phyloP scores from a whole-genome alignment of 2,329 filamentous ascomycete species.

The Penicillium sclerotiorum region DNA sequence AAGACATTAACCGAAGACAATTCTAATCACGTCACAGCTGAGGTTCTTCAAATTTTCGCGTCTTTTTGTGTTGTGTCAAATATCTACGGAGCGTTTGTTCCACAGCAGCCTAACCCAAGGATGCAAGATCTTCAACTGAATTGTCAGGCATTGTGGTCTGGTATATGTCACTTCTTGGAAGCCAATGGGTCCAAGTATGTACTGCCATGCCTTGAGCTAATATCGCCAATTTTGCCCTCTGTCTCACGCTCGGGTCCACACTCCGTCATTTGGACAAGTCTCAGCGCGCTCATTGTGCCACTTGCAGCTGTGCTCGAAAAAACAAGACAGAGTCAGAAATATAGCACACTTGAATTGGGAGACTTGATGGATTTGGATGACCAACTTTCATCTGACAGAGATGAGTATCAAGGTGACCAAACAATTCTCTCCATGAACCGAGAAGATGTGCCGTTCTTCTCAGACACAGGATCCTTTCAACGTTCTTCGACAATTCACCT shows the following conservation, averaged over 20 bases:
- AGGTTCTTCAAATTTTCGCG: constrained; percentile 54
- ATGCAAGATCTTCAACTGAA: constrained; percentile 31
- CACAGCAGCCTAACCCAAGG: constrained; percentile 34
- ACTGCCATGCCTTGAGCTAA: constrained; percentile 34
- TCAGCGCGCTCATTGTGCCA: constrained; percentile 31
- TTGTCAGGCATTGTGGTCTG: constrained; percentile 36
- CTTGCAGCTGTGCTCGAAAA: constrained; percentile 36
- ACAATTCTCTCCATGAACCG: constrained; percentile 35
- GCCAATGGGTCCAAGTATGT: constrained; percentile 31
- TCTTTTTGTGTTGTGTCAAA: constrained; percentile 51
- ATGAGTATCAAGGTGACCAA: constrained; percentile 24
- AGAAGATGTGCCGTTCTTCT: constrained; percentile 32
- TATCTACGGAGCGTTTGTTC: constrained; percentile 40
- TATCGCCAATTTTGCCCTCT: constrained; percentile 37
- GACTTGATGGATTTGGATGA: constrained; percentile 51
- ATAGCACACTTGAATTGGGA: constrained; percentile 11
- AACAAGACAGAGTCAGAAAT: constrained; percentile 26
- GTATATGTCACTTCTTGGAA: constrained; percentile 37
- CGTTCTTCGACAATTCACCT: constrained; percentile 39
- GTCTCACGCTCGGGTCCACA: constrained; percentile 19
- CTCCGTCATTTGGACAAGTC: constrained; percentile 23
- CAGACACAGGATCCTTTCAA: constrained; percentile 39
- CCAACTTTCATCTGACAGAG: constrained; percentile 32
- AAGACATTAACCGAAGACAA: constrained; percentile 44
- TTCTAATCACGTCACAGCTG: constrained; percentile 50